A percentile compares a stretch with the other conserved stretches of the same genome.
Evolutionary conservation across 345 rosid genomes (phyloP).

Genomic region (Camelina sativa): DNA sequence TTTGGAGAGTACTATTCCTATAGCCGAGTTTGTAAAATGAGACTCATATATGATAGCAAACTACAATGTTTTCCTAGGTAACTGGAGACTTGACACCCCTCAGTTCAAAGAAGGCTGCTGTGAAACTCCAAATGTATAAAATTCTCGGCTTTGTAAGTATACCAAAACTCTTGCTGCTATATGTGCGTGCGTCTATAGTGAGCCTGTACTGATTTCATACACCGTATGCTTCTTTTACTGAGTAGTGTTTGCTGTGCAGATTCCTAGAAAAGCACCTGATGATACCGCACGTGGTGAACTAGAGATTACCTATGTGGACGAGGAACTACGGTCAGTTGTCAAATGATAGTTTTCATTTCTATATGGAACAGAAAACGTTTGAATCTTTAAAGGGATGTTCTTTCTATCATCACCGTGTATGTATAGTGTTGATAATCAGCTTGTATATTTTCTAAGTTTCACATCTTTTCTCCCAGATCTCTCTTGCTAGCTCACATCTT

Average conservation of each 20-base stretch:
- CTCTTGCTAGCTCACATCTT: too few relatives aligned
- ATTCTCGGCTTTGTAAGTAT: slow-evolving; percentile 74
- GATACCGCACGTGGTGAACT: slow-evolving; percentile 62
- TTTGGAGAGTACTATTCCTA: not conserved
- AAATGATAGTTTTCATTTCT: slow-evolving; percentile 13
- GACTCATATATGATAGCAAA: slow-evolving; percentile 9
- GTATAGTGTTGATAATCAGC: too few relatives aligned
- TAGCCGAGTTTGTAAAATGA: not conserved
- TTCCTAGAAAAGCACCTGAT: slow-evolving; percentile 65
- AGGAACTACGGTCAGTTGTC: slow-evolving; percentile 50
- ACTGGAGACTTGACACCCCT: slow-evolving; percentile 90
- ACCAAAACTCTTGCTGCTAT: slow-evolving; percentile 6
- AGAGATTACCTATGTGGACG: slow-evolving; percentile 67
- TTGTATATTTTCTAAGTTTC: too few relatives aligned
- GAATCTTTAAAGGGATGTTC: not conserved
- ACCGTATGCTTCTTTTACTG: not conserved
- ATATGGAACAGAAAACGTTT: slow-evolving; percentile 4
- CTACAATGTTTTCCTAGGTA: slow-evolving; percentile 52
- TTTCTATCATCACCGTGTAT: too few relatives aligned
- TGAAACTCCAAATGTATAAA: slow-evolving; percentile 75
- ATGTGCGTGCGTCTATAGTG: not conserved
- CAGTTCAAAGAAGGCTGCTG: slow-evolving; percentile 75
- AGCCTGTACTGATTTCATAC: not conserved
- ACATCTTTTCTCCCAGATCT: too few relatives aligned
- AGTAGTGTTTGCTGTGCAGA: slow-evolving; percentile 38